These are phyloP conservation scores for barrel medic (Medicago truncatula) DNA, from an alignment of 306 rosid genomes.

Conservation along the genomic window MtrunA17r5.0-ANR NC_053042.1:4364501-4365000, in stretches of 20 bases:
- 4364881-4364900: not conserved
- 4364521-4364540: no score
- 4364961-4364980: not conserved
- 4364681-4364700: not conserved
- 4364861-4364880: conserved; percentile 22
- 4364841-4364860: conserved; percentile 3
- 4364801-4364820: not conserved
- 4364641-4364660: no score
- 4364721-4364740: not conserved
- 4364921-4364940: not conserved
- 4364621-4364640: no score
- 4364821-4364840: not conserved
- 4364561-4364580: no score
- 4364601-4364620: no score
- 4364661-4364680: not conserved
- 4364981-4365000: not conserved
- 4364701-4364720: not conserved
- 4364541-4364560: no score
- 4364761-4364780: conserved; percentile 8
- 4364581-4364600: no score
- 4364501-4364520: no score
- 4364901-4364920: not conserved
- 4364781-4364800: not conserved
- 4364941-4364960: not conserved
- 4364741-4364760: not conserved